phyloP scores from a whole-genome alignment of 1,284 basidiomycete genomes.

The Phellinidium pouzarii region DNA sequence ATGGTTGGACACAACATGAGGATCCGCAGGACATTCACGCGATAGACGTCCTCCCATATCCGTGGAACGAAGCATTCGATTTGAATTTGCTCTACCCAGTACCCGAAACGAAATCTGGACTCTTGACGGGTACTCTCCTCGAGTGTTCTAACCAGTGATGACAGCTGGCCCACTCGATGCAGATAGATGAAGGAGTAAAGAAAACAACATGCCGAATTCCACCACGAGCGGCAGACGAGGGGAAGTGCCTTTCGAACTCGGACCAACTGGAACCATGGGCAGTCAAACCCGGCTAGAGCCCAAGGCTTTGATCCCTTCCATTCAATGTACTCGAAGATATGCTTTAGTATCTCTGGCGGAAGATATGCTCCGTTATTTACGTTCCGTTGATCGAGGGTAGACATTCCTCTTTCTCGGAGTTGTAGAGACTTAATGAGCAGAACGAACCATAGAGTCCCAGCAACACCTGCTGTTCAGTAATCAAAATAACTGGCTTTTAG shows the following conservation, averaged over 20 bases:
- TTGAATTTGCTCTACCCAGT: constrained; percentile 7
- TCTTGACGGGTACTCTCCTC: not conserved
- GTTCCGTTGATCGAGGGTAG: too few relatives aligned
- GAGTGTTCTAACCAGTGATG: constrained; percentile 3
- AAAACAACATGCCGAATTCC: not conserved
- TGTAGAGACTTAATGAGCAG: too few relatives aligned
- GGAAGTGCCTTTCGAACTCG: constrained; percentile 4
- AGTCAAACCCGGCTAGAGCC: not conserved
- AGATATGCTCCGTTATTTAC: too few relatives aligned
- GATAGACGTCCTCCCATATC: constrained; percentile 6
- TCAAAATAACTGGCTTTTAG: too few relatives aligned
- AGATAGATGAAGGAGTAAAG: constrained; percentile 12
- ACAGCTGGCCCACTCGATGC: constrained; percentile 8
- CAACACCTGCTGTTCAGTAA: too few relatives aligned
- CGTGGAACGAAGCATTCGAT: not conserved
- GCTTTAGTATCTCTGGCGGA: constrained; percentile 7
- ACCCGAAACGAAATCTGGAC: not conserved
- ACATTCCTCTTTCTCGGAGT: too few relatives aligned
- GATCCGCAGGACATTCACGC: not conserved
- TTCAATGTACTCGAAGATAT: constrained; percentile 7
- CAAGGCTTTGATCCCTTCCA: constrained; percentile 6
- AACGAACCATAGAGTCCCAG: too few relatives aligned
- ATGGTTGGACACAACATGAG: constrained; percentile 2
- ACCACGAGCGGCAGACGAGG: constrained; percentile 8
- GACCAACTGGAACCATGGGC: constrained; percentile 9